Evolutionary conservation across 352 stramenopile genomes (phyloP), one percentile per base, ranked within the genome.

Genomic region (Phytopythium kandeliae): DNA sequence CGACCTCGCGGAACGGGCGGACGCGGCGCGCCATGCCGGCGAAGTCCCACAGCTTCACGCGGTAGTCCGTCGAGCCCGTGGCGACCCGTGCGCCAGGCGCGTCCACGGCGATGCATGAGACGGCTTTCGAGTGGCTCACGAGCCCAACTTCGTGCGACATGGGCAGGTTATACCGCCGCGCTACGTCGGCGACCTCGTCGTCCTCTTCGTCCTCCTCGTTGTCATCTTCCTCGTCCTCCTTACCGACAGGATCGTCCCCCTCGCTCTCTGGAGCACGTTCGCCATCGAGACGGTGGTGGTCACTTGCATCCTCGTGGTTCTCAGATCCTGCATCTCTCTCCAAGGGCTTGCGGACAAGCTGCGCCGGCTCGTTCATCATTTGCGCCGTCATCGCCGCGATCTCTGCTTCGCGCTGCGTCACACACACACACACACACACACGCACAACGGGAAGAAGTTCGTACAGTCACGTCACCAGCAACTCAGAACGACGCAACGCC

Each of bases 41-140:
- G 25, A 94, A 94, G 59, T 94, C 84, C 84, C 84, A 94, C 43
- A 94, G 58, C 58, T 94, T 94, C 1, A 86, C 71, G 43, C 89
- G 72, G 55, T 94, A 92, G 54, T 94, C 83, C 63, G 89, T 89
- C 0, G 80, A 89, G 2, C 83, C 83, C 1, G 83, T 94, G 0
- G 73, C 78, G 24, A 94, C 75, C 4, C 83, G 78, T 35, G 58
- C 77, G 24, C 83, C 83, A 2, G 80, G 71, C 1, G 77, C 31
- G 30, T 94, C 83, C 21, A 94, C 64, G 0, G 80, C 83, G 19
- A 94, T 71, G 41, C 80, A 89, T 10, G 66, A 58, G n/a, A 94
- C 53, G 17, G 58, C 56, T 52, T 92, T 94, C 4, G 31, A 69
- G 34, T 88, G 75, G 34, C 72, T 71, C 17, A 69, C 51, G 10